phyloP scores from a whole-genome alignment of 1,284 basidiomycete genomes.

The Wolfiporia cocos region DNA sequence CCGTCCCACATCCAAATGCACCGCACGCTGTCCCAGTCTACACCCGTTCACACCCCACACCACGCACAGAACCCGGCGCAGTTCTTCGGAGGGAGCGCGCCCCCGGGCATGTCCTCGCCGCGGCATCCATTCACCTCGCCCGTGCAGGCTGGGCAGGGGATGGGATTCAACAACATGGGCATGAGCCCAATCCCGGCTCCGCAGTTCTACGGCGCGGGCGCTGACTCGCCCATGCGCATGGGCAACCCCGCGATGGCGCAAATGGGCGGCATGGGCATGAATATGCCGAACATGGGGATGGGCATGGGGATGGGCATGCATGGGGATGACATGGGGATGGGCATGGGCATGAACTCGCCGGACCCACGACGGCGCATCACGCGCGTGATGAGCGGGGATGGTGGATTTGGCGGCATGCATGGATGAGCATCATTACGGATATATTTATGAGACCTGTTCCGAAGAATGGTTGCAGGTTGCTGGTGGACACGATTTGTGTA shows the following conservation, averaged over 20 bases:
- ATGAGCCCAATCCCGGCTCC: constrained; percentile 18
- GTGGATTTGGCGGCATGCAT: constrained; percentile 18
- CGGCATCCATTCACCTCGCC: constrained; percentile 24
- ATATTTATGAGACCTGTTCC: neutral
- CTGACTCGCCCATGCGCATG: constrained; percentile 28
- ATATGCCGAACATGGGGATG: constrained; percentile 13
- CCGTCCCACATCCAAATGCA: constrained; percentile 10
- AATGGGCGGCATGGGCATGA: constrained; percentile 21
- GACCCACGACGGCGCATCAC: constrained; percentile 19
- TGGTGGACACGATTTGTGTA: too few species aligned
- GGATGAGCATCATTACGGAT: constrained; percentile 3
- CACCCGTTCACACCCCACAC: constrained; percentile 11
- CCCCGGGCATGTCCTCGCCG: constrained; percentile 27
- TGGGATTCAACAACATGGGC: constrained; percentile 7
- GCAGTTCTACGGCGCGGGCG: constrained; percentile 25
- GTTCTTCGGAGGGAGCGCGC: constrained; percentile 9
- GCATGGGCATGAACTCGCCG: constrained; percentile 14
- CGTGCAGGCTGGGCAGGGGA: constrained; percentile 8
- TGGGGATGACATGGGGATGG: constrained; percentile 15
- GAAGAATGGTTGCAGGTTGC: too few species aligned
- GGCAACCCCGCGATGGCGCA: constrained; percentile 23
- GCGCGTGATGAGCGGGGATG: constrained; percentile 20
- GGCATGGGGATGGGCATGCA: constrained; percentile 20
- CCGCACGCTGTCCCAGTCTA: constrained; percentile 6
- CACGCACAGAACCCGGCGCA: neutral